Evolutionary conservation across 768 basidiomycete genomes (phyloP).

Genomic region (Tricholoma sp.): DNA sequence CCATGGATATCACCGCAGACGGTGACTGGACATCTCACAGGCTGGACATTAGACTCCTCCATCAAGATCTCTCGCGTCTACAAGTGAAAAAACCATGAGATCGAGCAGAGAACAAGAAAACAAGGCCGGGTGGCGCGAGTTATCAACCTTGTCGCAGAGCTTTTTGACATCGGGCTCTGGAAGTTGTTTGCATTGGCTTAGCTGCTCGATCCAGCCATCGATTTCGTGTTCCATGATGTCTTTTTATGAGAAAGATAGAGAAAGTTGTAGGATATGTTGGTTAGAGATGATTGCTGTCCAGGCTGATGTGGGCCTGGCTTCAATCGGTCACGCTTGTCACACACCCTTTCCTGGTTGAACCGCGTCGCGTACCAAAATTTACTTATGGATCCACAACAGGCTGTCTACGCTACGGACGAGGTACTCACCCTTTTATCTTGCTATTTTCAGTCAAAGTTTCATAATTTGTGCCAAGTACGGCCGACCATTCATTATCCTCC

Average conservation of each 20-base stretch:
- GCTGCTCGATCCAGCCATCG: slow-evolving; percentile 95
- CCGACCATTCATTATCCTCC: slow-evolving; percentile 94
- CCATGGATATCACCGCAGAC: slow-evolving; percentile 99
- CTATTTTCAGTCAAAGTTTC: slow-evolving; percentile 4
- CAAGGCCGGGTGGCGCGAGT: slow-evolving; percentile 8
- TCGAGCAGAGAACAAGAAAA: slow-evolving; percentile 12
- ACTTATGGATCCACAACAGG: slow-evolving; percentile 47
- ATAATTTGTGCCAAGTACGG: slow-evolving; percentile 58
- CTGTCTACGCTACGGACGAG: slow-evolving; percentile 85
- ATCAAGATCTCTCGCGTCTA: slow-evolving; percentile 98
- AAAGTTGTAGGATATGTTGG: slow-evolving; percentile 24
- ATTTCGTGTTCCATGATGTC: slow-evolving; percentile 67
- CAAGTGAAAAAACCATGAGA: slow-evolving; percentile 14
- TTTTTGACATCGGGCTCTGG: slow-evolving; percentile 94
- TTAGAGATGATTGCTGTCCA: slow-evolving; percentile 32
- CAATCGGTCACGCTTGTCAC: slow-evolving; percentile 33
- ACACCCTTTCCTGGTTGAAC: slow-evolving; percentile 19
- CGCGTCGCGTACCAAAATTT: slow-evolving; percentile 26
- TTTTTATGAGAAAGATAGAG: slow-evolving; percentile 26
- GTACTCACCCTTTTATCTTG: slow-evolving; percentile 28
- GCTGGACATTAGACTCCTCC: slow-evolving; percentile 99
- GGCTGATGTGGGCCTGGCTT: slow-evolving; percentile 15
- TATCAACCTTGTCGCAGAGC: slow-evolving; percentile 92
- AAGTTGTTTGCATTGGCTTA: slow-evolving; percentile 96
- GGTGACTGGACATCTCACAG: slow-evolving; percentile 96